Evolutionary conservation across 352 stramenopile species (phyloP), one percentile per base, ranked within the genome.

Genomic region (Pythium coloratum): DNA sequence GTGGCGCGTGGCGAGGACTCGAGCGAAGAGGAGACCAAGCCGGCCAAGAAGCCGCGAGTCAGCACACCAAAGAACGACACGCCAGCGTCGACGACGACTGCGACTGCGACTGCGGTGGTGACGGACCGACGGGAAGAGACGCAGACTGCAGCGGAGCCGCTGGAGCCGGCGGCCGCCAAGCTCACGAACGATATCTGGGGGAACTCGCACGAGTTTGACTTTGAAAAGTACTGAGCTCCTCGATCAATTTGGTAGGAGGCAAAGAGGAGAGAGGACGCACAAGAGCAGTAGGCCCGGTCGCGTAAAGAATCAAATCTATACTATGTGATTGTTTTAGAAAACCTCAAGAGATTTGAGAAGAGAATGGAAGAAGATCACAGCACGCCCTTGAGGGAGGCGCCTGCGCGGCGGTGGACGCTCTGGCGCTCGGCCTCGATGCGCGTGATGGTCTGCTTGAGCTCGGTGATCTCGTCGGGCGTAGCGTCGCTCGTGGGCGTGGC

Each of bases 171-270:
- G 2, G 84, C 89, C n/a, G 81, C 81, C 32, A 73, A 75, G 33
- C 72, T 92, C 32, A 84, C 84, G 51, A 91, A 90, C 71, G 82
- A 91, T 47, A 92, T 92, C 64, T 92, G 84, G 84, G 78, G 79
- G 44, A 92, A 92, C 71, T 89, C 84, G 62, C 73, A 90, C 75
- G 74, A 92, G 62, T 91, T 91, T 49, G 77, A 90, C 46, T 92
- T 92, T 60, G 78, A 89, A 42, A 67, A 49, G 33, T 72, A 67
- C 34, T 55, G 5, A 40, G 28, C n/a, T n/a, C n/a, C n/a, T n/a
- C n/a, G n/a, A n/a, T n/a, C n/a, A n/a, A n/a, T n/a, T n/a, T n/a
- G n/a, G n/a, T n/a, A n/a, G n/a, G n/a, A n/a, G n/a, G n/a, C n/a
- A n/a, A n/a, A n/a, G n/a, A n/a, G n/a, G n/a, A n/a, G n/a, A n/a